phyloP scores from a whole-genome alignment of 257 asterid species.

The Solanum stenotomum region DNA sequence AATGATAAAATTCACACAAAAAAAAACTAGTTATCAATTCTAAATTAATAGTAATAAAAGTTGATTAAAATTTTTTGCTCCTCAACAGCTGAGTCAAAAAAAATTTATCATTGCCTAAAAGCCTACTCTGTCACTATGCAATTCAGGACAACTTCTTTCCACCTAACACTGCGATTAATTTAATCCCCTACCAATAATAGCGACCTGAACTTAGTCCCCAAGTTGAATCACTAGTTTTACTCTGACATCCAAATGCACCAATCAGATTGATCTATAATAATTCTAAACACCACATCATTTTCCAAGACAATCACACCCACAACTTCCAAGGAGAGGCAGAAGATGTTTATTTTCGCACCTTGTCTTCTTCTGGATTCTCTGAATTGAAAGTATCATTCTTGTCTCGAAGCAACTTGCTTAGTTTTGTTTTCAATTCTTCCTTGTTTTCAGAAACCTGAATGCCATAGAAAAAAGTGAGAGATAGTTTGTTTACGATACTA shows the following conservation, averaged over 20 bases:
- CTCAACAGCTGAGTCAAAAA: neutral
- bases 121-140: neutral
- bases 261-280: neutral
- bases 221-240: neutral
- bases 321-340: neutral
- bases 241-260: neutral
- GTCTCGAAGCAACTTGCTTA: constrained; percentile 72
- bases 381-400: constrained; percentile 68
- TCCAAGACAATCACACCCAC: neutral
- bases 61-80: neutral
- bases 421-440: constrained; percentile 75
- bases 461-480: neutral
- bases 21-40: neutral
- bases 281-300: neutral
- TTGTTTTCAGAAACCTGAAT: constrained; percentile 55
- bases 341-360: constrained; percentile 30
- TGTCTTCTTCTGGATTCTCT: constrained; percentile 79
- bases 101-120: neutral
- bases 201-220: neutral
- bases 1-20: neutral
- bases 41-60: neutral
- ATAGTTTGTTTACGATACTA: neutral
- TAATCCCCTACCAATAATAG: neutral
- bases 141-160: neutral
- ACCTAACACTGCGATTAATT: neutral